Evolutionary conservation across 2,329 filamentous ascomycete species (phyloP), one percentile per base, ranked within the genome.

Genomic region (Botrytis medusae): DNA sequence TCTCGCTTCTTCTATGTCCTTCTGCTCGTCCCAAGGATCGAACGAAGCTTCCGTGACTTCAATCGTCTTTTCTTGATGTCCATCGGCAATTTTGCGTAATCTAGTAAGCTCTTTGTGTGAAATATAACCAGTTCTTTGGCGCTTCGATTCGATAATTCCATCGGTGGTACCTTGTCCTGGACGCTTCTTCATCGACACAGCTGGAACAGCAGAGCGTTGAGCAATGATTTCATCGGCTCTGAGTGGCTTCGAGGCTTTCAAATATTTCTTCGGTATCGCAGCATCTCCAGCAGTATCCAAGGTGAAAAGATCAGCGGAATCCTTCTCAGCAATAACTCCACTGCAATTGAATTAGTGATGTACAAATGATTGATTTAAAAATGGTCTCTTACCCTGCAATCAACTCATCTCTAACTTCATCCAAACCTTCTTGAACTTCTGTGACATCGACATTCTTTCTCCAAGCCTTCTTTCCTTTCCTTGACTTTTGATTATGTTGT

Each of bases 381-480:
- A 57, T 57, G 62, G 64, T 71, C 74, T 71, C 79, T 74, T 86
- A 95, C 94, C 96, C 96, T 86, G 91, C 88, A 77, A 97, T 96
- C 75, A 98, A 92, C 85, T 98, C 93, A 74, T 97, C 92, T 79
- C 96, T 94, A 77, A 97, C 85, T 80, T 92, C 88, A 76, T 94
- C 91, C 48, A 99, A 88, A 74, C 96, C 96, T 71, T 92, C 85
- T 79, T 95, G 88, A 40, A 99, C 89, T 75, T 97, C 91, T 42
- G 93, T 92, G 75, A 98, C 89, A 83, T 99, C 94, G 83, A 99
- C 94, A 84, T 99, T 97, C 83, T 98, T 99, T 81, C 96, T 89
- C 96, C 96, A 99, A 46, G 96, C 95, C 85, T 97, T 98, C 84
- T 98, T 98, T 79, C 97, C 96, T 83, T 99, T 99, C 81, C 96